Evolutionary conservation across 2,329 filamentous ascomycete species (phyloP), one percentile per base, ranked within the genome.

Genomic region (Diplodia corticola): DNA sequence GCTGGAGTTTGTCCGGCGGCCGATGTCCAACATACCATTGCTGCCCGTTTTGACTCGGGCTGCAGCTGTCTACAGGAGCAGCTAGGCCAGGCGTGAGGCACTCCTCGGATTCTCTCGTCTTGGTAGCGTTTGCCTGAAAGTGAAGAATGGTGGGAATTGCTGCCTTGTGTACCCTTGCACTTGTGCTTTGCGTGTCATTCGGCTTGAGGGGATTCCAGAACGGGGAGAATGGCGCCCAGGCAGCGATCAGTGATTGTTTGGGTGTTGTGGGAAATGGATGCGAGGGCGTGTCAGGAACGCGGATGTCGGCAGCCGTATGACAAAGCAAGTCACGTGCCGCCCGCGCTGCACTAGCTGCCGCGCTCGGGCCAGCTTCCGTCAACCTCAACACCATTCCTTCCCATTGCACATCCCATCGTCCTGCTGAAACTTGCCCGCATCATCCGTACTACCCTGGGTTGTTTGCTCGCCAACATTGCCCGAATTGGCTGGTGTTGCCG

Each of bases 321-420:
- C 57, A 49, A 61, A 61, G 12, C 57, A 28, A 10, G 26, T 49
- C 40, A 59, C 54, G 54, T 59, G 57, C n/a, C 5, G 9, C n/a
- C n/a, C n/a, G n/a, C n/a, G n/a, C n/a, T n/a, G n/a, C n/a, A 22
- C 20, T 35, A 55, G 26, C 37, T 24, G 2, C 22, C 37, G 55
- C 37, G 44, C 17, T 30, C 7, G n/a, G 10, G 24, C 13, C 33
- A 13, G n/a, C 20, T 15, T 24, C 26, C 20, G 33, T 28, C 44
- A n/a, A 17, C 40, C 13, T 13, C 57, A 61, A 61, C 57, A 61
- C 57, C 57, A 49, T 61, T 61, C 57, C 57, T 61, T 30, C 2
- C 12, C 57, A 26, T 49, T 44, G 12, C 51, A 54, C 12, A 20
- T 12, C 5, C 51, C 5, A 22, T 15, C 13, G 40, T 22, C 37